Base-by-base conservation (phyloP, 768 basidiomycete species). In the Galerina marginata region DNA sequence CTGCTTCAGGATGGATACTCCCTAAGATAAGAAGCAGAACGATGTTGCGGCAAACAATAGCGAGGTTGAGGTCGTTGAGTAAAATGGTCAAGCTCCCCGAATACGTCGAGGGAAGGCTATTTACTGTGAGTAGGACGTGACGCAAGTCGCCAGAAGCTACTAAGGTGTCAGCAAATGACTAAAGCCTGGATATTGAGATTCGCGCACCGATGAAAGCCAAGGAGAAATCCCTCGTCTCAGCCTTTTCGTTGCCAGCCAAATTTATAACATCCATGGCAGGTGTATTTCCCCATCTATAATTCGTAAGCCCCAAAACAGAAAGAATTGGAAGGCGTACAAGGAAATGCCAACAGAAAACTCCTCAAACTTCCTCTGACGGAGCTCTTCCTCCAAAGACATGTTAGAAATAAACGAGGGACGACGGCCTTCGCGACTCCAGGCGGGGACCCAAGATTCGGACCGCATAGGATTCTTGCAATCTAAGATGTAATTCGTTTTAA, bases 81-180 rank as follows among this genome's bases (percentile, higher is more conserved):
- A 81, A 3, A 25, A 84, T 70, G 9, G 63, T 75, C 14, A 81
- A 54, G n/a, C 71, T 58, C 3, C 83, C 83, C 2, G 71, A 66
- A 60, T 78, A 82, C 44, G 81, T 65, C 11, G 63, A n/a, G 6
- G 82, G 80, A 25, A 84, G 74, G 10, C 61, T 60, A 60, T 83
- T 84, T 52, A 83, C 63, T 2, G 80, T 83, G 25, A 65, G 65
- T 7, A 84, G 54, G 15, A 82, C 59, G 56, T 82, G 74, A 29
- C 83, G 74, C 51, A 84, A 70, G 66, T 84, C 83, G 4, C 83
- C 82, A 4, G 83, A 84, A 0, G 81, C 83, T 83, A 52, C 20
- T 23, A 5, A 23, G 25, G 1, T 7, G 4, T 9, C 2, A n/a
- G 25, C 36, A 10, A 40, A 12, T 47, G 16, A 4, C 37, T 20